Conservation (phyloP, 2,329 filamentous ascomycete species). For the Clonostachys chloroleuca region DNA sequence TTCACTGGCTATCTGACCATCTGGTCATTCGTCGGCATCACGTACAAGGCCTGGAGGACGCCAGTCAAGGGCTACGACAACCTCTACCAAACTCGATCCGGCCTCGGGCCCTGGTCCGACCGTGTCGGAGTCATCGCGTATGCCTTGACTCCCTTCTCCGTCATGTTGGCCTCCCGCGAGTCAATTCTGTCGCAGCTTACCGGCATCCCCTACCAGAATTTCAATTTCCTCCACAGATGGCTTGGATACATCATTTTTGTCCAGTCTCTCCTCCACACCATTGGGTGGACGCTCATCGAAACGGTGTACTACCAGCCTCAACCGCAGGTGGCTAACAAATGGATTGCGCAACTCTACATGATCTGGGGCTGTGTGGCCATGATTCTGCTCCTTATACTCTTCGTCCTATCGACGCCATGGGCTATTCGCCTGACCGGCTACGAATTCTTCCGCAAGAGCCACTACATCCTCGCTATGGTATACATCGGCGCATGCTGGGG, state of each 20-base stretch:
- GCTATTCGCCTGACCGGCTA: slow-evolving; percentile 66
- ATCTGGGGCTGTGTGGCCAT: slow-evolving; percentile 71
- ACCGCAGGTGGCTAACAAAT: slow-evolving; percentile 50
- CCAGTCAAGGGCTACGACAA: slow-evolving; percentile 53
- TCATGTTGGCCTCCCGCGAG: slow-evolving; percentile 63
- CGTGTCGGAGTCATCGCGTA: slow-evolving; percentile 68
- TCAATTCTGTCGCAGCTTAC: slow-evolving; percentile 66
- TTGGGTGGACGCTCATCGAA: slow-evolving; percentile 67
- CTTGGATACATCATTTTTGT: slow-evolving; percentile 67
- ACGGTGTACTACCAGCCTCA: slow-evolving; percentile 66
- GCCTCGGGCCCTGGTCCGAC: slow-evolving; percentile 64
- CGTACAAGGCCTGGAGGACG: slow-evolving; percentile 65
- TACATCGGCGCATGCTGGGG: slow-evolving; percentile 74
- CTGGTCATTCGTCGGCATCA: slow-evolving; percentile 65
- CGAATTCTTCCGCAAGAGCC: slow-evolving; percentile 71
- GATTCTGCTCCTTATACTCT: slow-evolving; percentile 55
- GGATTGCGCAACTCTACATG: slow-evolving; percentile 63
- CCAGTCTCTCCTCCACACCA: slow-evolving; percentile 64
- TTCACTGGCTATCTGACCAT: slow-evolving; percentile 60
- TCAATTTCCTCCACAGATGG: slow-evolving; percentile 77
- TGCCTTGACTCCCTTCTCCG: slow-evolving; percentile 66
- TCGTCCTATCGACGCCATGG: slow-evolving; percentile 48
- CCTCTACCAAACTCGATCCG: slow-evolving; percentile 58
- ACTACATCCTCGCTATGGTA: slow-evolving; percentile 68
- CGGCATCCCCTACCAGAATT: slow-evolving; percentile 70